Evolutionary conservation across 345 rosid genomes (phyloP).

Genomic region (Eucalyptus decipiens): DNA sequence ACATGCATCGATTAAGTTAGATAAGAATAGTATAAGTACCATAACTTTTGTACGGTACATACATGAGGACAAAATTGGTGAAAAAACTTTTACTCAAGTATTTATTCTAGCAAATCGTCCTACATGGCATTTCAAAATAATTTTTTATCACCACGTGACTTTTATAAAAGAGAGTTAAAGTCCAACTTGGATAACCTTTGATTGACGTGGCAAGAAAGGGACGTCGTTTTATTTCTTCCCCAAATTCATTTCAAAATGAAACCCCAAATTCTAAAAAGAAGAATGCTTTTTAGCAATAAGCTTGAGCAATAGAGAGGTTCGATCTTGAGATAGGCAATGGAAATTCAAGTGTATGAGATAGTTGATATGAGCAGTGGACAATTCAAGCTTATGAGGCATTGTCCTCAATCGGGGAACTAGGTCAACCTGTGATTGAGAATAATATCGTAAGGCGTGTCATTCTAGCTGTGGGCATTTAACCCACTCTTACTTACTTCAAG

Average conservation of each 20-base stretch:
- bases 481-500: accelerated
- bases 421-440: too few relatives aligned
- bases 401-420: accelerated
- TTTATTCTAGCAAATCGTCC: not conserved
- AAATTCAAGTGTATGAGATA: not conserved
- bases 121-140: not conserved
- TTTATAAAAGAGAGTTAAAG: not conserved
- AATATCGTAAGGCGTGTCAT: accelerated
- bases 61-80: not conserved
- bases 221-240: not conserved
- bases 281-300: not conserved
- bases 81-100: not conserved
- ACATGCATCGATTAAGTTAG: not conserved
- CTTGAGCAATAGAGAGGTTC: not conserved
- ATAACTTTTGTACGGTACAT: accelerated
- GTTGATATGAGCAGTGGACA: too few relatives aligned
- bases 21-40: not conserved
- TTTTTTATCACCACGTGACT: not conserved
- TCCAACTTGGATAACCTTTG: not conserved
- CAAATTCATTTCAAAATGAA: not conserved
- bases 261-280: not conserved
- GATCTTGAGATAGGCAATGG: not conserved
- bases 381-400: too few relatives aligned
- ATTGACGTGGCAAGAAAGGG: not conserved
- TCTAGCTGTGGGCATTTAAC: too few relatives aligned